phyloP scores from a whole-genome alignment of 108 stramenopile species.

The Skeletonema tropicum region DNA sequence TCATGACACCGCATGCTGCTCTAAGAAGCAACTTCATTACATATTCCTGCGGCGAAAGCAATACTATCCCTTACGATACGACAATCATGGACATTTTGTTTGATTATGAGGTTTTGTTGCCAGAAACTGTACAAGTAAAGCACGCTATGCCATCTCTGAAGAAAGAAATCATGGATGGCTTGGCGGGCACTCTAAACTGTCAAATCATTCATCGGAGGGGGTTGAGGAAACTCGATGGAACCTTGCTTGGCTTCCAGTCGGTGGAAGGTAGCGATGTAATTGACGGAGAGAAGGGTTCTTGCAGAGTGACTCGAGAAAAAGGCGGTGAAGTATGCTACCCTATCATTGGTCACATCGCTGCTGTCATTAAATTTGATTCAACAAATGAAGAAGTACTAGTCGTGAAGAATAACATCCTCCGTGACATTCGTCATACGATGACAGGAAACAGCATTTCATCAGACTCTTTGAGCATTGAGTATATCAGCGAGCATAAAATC shows the following conservation, averaged over 20 bases:
- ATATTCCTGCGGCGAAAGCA: constrained; percentile 11
- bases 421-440: background rate
- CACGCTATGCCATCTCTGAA: constrained; percentile 9
- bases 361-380: background rate
- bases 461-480: background rate
- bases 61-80: background rate
- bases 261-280: constrained; percentile 15
- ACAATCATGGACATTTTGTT: constrained; percentile 10
- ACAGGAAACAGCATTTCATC: background rate
- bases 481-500: background rate
- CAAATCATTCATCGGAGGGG: background rate
- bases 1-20: background rate
- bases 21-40: constrained; percentile 2
- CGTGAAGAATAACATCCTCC: background rate
- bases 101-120: constrained; percentile 20
- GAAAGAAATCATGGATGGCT: constrained; percentile 9
- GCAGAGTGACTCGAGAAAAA: background rate
- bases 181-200: constrained; percentile 10
- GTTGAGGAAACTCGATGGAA: background rate
- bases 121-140: background rate
- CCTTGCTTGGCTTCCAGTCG: constrained; percentile 21
- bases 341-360: background rate
- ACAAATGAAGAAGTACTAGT: background rate
- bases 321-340: constrained; percentile 1
- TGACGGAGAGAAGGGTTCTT: constrained; percentile 15